Conservation (phyloP, 1,139 yeast genomes). For the Yamadazyma blattariae region DNA sequence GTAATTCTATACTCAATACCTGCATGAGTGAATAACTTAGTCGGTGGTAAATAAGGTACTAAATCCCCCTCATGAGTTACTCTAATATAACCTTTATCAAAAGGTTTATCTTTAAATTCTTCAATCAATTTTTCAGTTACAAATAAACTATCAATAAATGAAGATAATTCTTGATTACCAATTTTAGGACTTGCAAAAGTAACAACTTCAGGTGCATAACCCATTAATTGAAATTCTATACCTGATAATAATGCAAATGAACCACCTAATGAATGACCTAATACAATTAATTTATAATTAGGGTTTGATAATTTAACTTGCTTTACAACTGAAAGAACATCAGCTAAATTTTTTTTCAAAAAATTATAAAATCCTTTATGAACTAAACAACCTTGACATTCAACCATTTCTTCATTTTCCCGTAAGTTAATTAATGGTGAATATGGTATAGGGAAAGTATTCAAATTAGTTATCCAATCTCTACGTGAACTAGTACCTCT, state of each 20-base stretch:
- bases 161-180: conserved; percentile 50
- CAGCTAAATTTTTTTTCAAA: conserved; percentile 35
- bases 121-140: conserved; percentile 25
- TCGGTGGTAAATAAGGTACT: conserved; percentile 60
- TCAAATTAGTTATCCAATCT: conserved; percentile 58
- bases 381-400: conserved; percentile 50
- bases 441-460: conserved; percentile 38
- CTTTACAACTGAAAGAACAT: conserved; percentile 31
- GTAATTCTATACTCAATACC: conserved; percentile 50
- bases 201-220: conserved; percentile 50
- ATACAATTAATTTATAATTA: conserved; percentile 47
- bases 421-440: conserved; percentile 26
- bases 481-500: conserved; percentile 57
- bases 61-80: conserved; percentile 56
- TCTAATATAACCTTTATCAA: conserved; percentile 40
- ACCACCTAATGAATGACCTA: conserved; percentile 77
- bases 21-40: conserved; percentile 38
- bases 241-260: conserved; percentile 63
- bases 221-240: conserved; percentile 52
- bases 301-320: conserved; percentile 32
- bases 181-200: conserved; percentile 63
- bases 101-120: conserved; percentile 11
- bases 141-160: conserved; percentile 52
- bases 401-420: conserved; percentile 12
- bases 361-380: conserved; percentile 59